phyloP scores from a whole-genome alignment of 352 stramenopile genomes.

The Nothophytophthora sp. region DNA sequence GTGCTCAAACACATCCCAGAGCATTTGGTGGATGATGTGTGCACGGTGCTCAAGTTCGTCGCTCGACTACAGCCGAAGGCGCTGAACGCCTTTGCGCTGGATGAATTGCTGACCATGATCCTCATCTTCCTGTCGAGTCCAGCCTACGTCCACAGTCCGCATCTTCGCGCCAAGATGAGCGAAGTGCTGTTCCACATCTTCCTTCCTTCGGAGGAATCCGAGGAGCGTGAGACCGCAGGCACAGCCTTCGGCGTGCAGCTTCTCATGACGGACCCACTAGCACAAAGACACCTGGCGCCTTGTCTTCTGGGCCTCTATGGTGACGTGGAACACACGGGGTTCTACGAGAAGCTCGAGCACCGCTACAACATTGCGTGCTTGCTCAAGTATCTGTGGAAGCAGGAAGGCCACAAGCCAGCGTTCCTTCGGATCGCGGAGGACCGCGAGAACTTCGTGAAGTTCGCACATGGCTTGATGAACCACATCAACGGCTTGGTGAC shows the following conservation, averaged over 20 bases:
- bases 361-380: slow-evolving; percentile 96
- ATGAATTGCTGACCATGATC: slow-evolving; percentile 91
- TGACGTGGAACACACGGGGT: slow-evolving; percentile 98
- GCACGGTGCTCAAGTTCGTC: slow-evolving; percentile 91
- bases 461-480: slow-evolving; percentile 99
- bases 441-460: slow-evolving; percentile 95
- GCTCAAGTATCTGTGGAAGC: slow-evolving; percentile 97
- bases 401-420: slow-evolving; percentile 92
- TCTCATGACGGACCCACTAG: slow-evolving; percentile 61
- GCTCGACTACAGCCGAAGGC: slow-evolving; percentile 84
- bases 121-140: slow-evolving; percentile 92
- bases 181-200: slow-evolving; percentile 97
- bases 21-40: slow-evolving; percentile 96
- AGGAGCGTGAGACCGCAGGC: slow-evolving; percentile 69
- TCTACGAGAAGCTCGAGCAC: slow-evolving; percentile 98
- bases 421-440: slow-evolving; percentile 95
- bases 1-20: slow-evolving; percentile 91
- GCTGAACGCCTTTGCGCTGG: slow-evolving; percentile 83
- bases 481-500: slow-evolving; percentile 98
- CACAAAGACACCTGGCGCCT: slow-evolving; percentile 91
- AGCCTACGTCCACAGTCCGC: slow-evolving; percentile 83
- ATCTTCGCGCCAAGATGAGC: slow-evolving; percentile 96
- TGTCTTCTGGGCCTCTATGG: slow-evolving; percentile 97
- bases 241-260: slow-evolving; percentile 54
- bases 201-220: slow-evolving; percentile 87